Base-by-base conservation (phyloP, 495 filamentous ascomycete genomes). In the Apodospora peruviana region DNA sequence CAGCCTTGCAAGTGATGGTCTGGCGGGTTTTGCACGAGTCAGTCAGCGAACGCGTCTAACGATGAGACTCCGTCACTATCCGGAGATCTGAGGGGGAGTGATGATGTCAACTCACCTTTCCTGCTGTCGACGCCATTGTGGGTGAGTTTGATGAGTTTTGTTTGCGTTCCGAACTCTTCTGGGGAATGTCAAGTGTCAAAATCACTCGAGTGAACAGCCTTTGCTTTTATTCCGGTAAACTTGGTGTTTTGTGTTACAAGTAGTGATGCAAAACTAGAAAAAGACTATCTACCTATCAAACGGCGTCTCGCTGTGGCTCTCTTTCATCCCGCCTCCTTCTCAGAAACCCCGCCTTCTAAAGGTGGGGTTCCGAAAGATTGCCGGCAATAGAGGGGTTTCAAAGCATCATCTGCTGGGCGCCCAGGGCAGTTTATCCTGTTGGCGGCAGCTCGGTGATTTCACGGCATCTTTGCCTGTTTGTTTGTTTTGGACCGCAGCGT, bases 1-100 rank as follows among this genome's bases (percentile, higher is more conserved):
- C 93, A 45, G 94, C 90, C 87, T 96, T 77, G 68, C 73, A 77
- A 53, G 68, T 74, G 55, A 77, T 77, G 58, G 71, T 70, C 73
- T 76, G 59, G 36, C 27, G 8, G 16, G 32, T n/a, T n/a, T 7
- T 21, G 10, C 12, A 47, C 11, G 25, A 40, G 45, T 35, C 27
- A 43, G 47, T 50, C 11, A 59, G 42, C 52, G 48, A 29, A 27
- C 29, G 7, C 29, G 20, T 14, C 20, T 32, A 20, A 42, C n/a
- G 40, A 11, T 5, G 36, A 17, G 8, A 18, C 16, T 22, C 40
- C 21, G 40, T 20, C 11, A 20, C 22, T 5, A 20, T 5, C 22
- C 9, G 8, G 5, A 22, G 11, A 7, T 42, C 5, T 37, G 29
- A 34, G 23, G 29, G 35, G 45, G 2, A 22, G 46, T 4, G 32